Percentiles rank a stretch among this genome's conserved stretches.
Evolutionary conservation across 768 basidiomycete genomes (phyloP).

Genomic region (Hortiboletus flavorubellus): DNA sequence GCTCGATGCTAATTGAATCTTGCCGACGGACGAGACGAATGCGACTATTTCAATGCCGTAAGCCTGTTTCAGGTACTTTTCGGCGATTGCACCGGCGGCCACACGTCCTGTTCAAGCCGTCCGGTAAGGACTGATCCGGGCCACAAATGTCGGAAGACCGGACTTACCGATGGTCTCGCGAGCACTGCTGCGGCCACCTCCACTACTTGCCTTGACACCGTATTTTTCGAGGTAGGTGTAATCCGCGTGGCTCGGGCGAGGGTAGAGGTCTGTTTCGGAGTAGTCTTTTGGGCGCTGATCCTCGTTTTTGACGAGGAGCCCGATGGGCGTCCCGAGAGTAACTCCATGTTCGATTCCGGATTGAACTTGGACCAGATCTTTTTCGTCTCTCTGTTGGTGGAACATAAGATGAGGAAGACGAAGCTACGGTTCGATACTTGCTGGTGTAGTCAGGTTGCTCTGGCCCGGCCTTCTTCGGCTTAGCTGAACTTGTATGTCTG

Average conservation of each 20-base stretch:
- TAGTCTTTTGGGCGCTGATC: slow-evolving; percentile 99
- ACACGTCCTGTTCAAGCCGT: slow-evolving; percentile 65
- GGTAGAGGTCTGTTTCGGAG: slow-evolving; percentile 96
- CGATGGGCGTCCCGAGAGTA: slow-evolving; percentile 96
- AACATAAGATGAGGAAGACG: neutral
- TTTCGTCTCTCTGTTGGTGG: slow-evolving; percentile 82
- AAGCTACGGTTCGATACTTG: slow-evolving; percentile 36
- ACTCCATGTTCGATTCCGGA: slow-evolving; percentile 92
- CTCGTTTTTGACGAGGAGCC: slow-evolving; percentile 94
- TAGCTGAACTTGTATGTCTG: slow-evolving; percentile 89
- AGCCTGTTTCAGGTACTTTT: slow-evolving; percentile 85
- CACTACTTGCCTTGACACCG: slow-evolving; percentile 94
- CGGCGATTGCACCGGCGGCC: slow-evolving; percentile 97
- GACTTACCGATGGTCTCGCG: slow-evolving; percentile 89
- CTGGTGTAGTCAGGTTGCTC: slow-evolving; percentile 94
- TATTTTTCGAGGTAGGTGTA: slow-evolving; percentile 98
- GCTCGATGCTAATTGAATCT: slow-evolving; percentile 71
- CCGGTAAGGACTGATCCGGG: neutral
- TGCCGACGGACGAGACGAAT: slow-evolving; percentile 95
- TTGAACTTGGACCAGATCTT: slow-evolving; percentile 90
- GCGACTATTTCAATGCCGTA: slow-evolving; percentile 95
- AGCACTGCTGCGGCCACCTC: slow-evolving; percentile 92
- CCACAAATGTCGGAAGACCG: slow-evolving; percentile 1
- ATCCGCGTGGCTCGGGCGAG: slow-evolving; percentile 96
- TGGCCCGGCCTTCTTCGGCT: slow-evolving; percentile 92